Conservation (phyloP, 169 alveolate genomes). For the Plasmodium vinckei region DNA sequence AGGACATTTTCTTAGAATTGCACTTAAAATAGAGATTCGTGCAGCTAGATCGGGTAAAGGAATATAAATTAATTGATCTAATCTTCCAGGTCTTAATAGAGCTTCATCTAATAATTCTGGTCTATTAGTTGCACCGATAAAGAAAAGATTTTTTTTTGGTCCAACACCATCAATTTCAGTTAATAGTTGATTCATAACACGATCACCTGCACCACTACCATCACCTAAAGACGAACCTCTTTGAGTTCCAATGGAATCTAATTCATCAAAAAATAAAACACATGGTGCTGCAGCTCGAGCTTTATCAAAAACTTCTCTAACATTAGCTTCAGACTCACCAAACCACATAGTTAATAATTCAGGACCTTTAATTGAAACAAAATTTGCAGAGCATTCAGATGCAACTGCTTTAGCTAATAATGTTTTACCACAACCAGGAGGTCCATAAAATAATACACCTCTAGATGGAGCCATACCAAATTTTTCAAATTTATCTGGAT, state of each 20-base stretch:
- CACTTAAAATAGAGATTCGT: constrained; percentile 94
- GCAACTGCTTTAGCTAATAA: constrained; percentile 99
- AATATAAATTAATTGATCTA: constrained; percentile 99
- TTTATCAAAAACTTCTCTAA: constrained; percentile 99
- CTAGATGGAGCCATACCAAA: constrained; percentile 99
- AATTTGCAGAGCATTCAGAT: constrained; percentile 99
- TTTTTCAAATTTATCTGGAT: constrained; percentile 98
- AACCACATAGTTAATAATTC: constrained; percentile 99
- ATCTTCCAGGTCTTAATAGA: constrained; percentile 99
- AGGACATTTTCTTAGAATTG: constrained; percentile 97
- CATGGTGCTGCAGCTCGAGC: constrained; percentile 99
- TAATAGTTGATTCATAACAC: constrained; percentile 99
- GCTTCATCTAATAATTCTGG: constrained; percentile 99
- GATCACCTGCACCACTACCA: constrained; percentile 99
- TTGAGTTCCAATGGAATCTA: constrained; percentile 99
- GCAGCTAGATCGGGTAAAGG: constrained; percentile 99
- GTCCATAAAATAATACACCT: constrained; percentile 99
- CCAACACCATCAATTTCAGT: constrained; percentile 99
- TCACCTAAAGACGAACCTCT: constrained; percentile 95
- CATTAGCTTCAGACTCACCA: constrained; percentile 99
- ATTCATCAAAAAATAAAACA: constrained; percentile 99
- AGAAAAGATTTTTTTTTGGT: constrained; percentile 98
- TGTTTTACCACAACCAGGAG: constrained; percentile 99
- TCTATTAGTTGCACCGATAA: constrained; percentile 99
- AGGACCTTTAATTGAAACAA: constrained; percentile 98